These are phyloP conservation scores for Clausena lansium DNA, from an alignment of 345 rosid genomes.

Conservation along the genomic window DNA sequence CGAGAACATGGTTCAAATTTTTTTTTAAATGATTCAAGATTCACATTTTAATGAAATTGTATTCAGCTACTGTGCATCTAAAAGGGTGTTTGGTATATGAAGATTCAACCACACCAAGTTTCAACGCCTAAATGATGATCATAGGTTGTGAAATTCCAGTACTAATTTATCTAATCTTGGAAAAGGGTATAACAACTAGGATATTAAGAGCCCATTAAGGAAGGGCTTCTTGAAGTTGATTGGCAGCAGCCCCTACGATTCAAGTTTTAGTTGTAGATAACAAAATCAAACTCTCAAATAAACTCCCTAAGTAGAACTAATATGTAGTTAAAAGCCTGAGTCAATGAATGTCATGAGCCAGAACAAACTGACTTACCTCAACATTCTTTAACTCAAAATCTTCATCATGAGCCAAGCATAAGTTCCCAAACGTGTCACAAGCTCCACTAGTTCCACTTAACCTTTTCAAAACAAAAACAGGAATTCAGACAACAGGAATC, in stretches of 20 bases:
- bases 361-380: slow-evolving; percentile 53
- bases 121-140: background rate
- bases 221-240: background rate
- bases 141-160: background rate
- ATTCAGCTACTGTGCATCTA: background rate
- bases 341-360: background rate
- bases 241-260: background rate
- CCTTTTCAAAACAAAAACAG: slow-evolving; percentile 37
- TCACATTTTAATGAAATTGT: no score
- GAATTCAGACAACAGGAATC: slow-evolving; percentile 9
- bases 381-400: slow-evolving; percentile 80
- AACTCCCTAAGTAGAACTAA: background rate
- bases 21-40: no score
- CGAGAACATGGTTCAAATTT: background rate
- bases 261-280: background rate
- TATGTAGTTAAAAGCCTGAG: background rate
- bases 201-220: background rate
- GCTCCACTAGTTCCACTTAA: slow-evolving; percentile 88
- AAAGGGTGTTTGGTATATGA: no score
- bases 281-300: background rate
- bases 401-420: slow-evolving; percentile 66
- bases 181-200: background rate
- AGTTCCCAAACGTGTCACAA: slow-evolving; percentile 80
- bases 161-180: background rate
- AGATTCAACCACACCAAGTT: background rate